These are phyloP conservation scores for Colletotrichum filicis DNA, from an alignment of 2,329 filamentous ascomycete genomes.

Conservation along the genomic window DNA sequence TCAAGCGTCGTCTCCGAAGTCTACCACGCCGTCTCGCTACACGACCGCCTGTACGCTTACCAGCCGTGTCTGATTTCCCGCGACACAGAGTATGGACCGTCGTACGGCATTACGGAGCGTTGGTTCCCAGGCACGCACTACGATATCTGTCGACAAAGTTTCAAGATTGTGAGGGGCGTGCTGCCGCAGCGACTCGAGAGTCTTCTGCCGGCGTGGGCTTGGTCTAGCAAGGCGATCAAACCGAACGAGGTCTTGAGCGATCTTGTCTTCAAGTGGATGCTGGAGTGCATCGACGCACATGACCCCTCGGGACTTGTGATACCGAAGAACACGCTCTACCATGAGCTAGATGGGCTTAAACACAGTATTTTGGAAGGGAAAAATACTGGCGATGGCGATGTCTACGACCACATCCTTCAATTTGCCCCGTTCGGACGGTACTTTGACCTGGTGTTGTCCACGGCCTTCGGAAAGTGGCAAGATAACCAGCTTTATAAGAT, in stretches of 20 bases:
- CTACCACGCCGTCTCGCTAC: conserved; percentile 39
- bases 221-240: conserved; percentile 35
- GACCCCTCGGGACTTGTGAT: conserved; percentile 31
- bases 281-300: conserved; percentile 31
- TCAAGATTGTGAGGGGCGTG: conserved; percentile 35
- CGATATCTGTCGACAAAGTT: conserved; percentile 38
- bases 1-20: conserved; percentile 40
- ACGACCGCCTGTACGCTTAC: conserved; percentile 37
- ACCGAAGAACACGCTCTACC: conserved; percentile 4
- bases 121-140: conserved; percentile 41
- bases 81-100: conserved; percentile 24
- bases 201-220: conserved; percentile 41
- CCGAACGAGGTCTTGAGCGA: conserved; percentile 39
- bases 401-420: conserved; percentile 10
- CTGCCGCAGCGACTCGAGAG: conserved; percentile 37
- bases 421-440: conserved; percentile 11
- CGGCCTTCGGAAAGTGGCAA: conserved; percentile 10
- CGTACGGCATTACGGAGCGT: conserved; percentile 33
- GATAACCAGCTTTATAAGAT: conserved; percentile 15
- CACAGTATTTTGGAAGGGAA: background rate
- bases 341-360: conserved; percentile 20
- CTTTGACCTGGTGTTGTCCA: conserved; percentile 3
- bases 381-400: conserved; percentile 13
- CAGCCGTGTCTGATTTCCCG: conserved; percentile 36
- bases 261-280: conserved; percentile 37